Conservation (phyloP, 2,329 filamentous ascomycete species). For the Beauveria varroae region DNA sequence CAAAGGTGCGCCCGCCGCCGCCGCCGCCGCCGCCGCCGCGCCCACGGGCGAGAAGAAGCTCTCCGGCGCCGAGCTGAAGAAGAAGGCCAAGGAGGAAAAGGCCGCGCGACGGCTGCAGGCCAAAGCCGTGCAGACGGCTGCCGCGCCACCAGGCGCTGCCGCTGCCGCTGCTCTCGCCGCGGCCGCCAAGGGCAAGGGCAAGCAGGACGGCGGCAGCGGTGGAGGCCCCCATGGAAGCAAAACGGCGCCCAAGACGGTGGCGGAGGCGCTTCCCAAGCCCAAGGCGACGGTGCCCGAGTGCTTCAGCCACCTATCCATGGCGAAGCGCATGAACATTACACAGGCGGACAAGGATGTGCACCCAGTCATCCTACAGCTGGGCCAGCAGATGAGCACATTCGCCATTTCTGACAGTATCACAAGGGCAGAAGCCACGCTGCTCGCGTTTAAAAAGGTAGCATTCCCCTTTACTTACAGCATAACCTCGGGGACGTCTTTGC, state of each 20-base stretch:
- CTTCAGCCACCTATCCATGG: conserved; percentile 77
- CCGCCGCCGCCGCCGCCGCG: neutral
- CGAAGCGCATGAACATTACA: conserved; percentile 45
- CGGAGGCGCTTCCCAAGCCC: conserved; percentile 35
- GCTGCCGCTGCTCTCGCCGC: conserved; percentile 33
- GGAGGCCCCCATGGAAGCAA: conserved; percentile 22
- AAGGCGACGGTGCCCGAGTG: conserved; percentile 59
- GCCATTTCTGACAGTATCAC: conserved; percentile 83
- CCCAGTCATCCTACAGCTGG: conserved; percentile 74
- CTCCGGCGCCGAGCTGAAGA: conserved; percentile 75
- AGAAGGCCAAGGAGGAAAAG: conserved; percentile 85
- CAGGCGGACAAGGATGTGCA: conserved; percentile 72
- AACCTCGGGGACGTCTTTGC: no score
- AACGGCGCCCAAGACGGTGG: conserved; percentile 27
- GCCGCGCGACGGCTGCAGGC: conserved; percentile 71
- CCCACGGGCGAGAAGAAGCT: conserved; percentile 45
- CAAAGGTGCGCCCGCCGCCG: conserved; percentile 12
- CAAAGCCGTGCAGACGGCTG: conserved; percentile 47
- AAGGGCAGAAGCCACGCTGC: conserved; percentile 75
- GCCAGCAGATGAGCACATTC: conserved; percentile 86
- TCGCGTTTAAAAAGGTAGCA: conserved; percentile 77
- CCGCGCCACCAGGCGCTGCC: conserved; percentile 31
- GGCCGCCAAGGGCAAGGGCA: conserved; percentile 36
- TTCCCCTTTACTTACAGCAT: no score
- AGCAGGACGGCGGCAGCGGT: conserved; percentile 38